Evolutionary conservation across 192 early-diverging fungal genomes (phyloP), one percentile per base, ranked within the genome.

Genomic region (Coemansia sp.): DNA sequence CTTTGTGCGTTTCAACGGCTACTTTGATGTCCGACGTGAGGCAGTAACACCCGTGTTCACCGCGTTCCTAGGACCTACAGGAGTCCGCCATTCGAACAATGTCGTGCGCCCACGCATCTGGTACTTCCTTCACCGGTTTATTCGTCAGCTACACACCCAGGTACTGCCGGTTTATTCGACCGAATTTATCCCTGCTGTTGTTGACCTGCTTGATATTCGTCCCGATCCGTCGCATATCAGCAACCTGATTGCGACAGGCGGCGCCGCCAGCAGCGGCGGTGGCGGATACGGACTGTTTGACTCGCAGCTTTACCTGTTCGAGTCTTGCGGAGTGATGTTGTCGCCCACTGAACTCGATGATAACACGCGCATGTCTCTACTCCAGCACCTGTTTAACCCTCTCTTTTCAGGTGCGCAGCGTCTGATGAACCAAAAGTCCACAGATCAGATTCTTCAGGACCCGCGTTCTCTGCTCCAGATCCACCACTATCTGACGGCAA

Each of bases 291-390:
- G 83, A 19, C 78, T 85, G 48, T 93, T 90, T 57, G 86, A 87
- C 60, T 87, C 86, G 52, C 93, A 96, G 70, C 65, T 91, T 23
- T 95, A 89, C 69, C 64, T 96, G 34, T 96, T 94, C 80, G 95
- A 98, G 69, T 86, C 92, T 9, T 90, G 90, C 57, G 95, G 95
- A n/a, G 82, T 88, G 41, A 75, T 96, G 71, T 95, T 96, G 66
- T 88, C 95, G n/a, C 71, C 85, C 22, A 85, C 89, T 14, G 74
- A 62, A 55, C 73, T 92, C 45, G 81, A 87, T 41, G 68, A 80
- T 33, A 74, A 80, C 37, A 84, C 85, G 48, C 92, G 94, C 80
- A 82, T 84, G 59, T 83, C 90, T 61, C 59, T 61, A 24, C 69
- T 82, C 13, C 67, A 93, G 80, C 85, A 82, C 43, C 79, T 93